Conservation (phyloP, 2,329 filamentous ascomycete genomes). For the Cladophialophora immunda region DNA sequence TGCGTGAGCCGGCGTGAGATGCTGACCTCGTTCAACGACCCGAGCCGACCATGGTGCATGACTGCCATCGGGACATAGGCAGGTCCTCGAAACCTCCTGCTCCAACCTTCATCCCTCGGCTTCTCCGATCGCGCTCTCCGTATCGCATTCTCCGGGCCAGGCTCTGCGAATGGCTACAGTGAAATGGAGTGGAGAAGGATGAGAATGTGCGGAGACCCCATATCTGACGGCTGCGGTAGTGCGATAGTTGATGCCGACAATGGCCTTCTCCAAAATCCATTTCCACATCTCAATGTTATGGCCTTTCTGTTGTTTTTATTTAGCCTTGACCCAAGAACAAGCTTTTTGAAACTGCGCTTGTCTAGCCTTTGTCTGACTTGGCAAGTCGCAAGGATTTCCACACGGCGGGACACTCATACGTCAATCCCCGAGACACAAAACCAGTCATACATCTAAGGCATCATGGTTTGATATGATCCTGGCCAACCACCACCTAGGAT, state of each 20-base stretch:
- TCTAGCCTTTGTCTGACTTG: no score
- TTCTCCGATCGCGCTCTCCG: background rate
- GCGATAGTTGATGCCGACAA: background rate
- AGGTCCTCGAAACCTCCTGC: no score
- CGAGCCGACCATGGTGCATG: background rate
- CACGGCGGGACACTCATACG: no score
- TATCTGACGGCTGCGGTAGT: no score
- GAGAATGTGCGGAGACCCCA: background rate
- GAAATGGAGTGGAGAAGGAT: background rate
- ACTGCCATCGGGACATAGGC: background rate
- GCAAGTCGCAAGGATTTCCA: no score
- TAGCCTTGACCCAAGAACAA: no score
- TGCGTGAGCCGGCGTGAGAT: background rate
- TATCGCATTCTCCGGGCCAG: background rate
- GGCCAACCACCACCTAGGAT: no score
- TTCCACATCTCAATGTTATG: background rate
- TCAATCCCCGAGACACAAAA: no score
- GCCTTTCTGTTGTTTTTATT: no score
- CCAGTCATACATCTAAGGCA: no score
- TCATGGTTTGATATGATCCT: no score
- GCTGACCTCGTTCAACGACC: background rate
- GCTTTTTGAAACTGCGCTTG: no score
- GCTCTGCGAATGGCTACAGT: background rate
- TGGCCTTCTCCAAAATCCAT: background rate
- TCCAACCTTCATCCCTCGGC: background rate